phyloP scores from a whole-genome alignment of 2,329 filamentous ascomycete species.

The Trichophyton simii region DNA sequence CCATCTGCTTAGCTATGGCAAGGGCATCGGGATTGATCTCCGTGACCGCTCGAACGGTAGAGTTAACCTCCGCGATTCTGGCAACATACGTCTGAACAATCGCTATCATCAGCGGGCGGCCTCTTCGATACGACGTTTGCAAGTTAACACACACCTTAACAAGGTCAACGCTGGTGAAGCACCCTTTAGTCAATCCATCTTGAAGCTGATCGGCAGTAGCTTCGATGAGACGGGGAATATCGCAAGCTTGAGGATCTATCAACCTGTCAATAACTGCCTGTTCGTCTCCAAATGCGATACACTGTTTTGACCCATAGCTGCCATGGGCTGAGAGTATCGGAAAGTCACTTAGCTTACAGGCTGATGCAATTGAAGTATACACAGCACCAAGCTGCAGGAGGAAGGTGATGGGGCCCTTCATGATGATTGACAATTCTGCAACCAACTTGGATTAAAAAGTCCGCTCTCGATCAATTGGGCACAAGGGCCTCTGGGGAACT shows the following conservation, averaged over 20 bases:
- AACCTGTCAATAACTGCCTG: background rate
- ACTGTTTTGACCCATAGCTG: background rate
- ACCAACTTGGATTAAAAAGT: background rate
- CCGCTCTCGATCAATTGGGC: background rate
- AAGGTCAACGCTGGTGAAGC: constrained; percentile 47
- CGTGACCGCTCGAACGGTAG: constrained; percentile 39
- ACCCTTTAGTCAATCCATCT: constrained; percentile 36
- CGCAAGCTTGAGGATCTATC: background rate
- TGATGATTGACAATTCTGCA: background rate
- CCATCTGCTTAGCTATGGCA: constrained; percentile 44
- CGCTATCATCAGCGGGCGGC: background rate
- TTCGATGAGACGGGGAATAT: constrained; percentile 31
- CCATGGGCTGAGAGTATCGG: background rate
- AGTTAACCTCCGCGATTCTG: constrained; percentile 43
- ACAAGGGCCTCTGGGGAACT: background rate
- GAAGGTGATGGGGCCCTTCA: background rate
- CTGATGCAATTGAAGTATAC: background rate
- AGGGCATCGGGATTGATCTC: constrained; percentile 53
- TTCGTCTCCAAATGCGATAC: no score
- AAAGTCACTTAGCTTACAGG: background rate
- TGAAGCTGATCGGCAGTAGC: constrained; percentile 41
- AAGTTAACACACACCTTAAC: constrained; percentile 28
- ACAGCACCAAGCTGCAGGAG: background rate
- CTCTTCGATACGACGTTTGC: background rate
- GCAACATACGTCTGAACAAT: constrained; percentile 36